phyloP scores from a whole-genome alignment of 1,284 basidiomycete genomes.

The Pholiota adiposa region DNA sequence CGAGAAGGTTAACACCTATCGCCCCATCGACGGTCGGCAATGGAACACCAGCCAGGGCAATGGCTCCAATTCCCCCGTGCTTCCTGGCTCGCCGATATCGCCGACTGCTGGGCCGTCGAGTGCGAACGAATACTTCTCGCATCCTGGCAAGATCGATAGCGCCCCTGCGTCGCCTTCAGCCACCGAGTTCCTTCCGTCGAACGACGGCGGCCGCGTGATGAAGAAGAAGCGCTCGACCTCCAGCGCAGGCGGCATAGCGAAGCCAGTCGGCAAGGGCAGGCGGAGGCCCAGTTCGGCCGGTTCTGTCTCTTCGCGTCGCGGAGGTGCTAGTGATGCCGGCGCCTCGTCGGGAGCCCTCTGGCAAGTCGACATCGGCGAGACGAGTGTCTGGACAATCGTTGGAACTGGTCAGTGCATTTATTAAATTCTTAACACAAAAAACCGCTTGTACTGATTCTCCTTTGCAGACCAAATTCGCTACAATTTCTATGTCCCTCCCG shows the following conservation, averaged over 20 bases:
- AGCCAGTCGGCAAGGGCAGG: slow-evolving; percentile 66
- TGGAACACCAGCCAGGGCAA: slow-evolving; percentile 56
- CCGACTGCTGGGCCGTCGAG: slow-evolving; percentile 65
- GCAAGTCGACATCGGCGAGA: slow-evolving; percentile 88
- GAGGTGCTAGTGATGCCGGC: slow-evolving; percentile 64
- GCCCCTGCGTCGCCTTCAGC: slow-evolving; percentile 71
- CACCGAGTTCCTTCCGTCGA: slow-evolving; percentile 67
- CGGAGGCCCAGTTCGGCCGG: slow-evolving; percentile 76
- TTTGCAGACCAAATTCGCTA: slow-evolving; percentile 81
- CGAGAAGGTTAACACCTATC: slow-evolving; percentile 87
- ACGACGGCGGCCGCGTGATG: slow-evolving; percentile 82
- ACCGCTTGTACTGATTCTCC: neutral
- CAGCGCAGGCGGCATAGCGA: slow-evolving; percentile 67
- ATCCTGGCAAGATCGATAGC: slow-evolving; percentile 53
- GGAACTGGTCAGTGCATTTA: slow-evolving; percentile 68
- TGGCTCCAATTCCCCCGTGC: slow-evolving; percentile 61
- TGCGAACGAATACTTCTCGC: slow-evolving; percentile 69
- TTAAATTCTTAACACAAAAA: neutral
- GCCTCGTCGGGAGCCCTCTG: slow-evolving; percentile 80
- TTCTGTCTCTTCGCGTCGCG: slow-evolving; percentile 68
- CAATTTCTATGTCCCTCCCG: slow-evolving; percentile 91
- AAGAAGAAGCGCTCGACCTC: slow-evolving; percentile 82
- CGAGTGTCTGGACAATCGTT: slow-evolving; percentile 92
- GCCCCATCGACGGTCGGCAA: slow-evolving; percentile 80
- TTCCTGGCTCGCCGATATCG: slow-evolving; percentile 69